phyloP scores from a whole-genome alignment of 305 asterid genomes.

The Petunia hybrid region DNA sequence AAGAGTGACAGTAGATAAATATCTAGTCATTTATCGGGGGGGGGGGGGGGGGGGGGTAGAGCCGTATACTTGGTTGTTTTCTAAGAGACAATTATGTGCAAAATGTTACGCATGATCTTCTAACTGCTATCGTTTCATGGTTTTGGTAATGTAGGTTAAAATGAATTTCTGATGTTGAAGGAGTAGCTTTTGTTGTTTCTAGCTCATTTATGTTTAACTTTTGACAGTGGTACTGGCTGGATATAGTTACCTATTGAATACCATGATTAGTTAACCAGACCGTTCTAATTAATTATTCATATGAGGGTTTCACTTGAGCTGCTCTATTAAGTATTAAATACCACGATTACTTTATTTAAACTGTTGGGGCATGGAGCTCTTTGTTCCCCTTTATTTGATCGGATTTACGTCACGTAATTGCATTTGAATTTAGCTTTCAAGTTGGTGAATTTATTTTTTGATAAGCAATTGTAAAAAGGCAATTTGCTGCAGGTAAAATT shows the following conservation, averaged over 20 bases:
- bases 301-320: conserved; percentile 5
- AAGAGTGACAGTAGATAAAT: not conserved
- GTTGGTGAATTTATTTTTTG: not conserved
- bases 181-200: not conserved
- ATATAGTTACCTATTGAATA: not conserved
- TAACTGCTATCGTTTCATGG: not conserved
- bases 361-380: not conserved
- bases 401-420: not conserved
- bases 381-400: not conserved
- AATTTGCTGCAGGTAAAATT: not conserved
- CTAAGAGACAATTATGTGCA: not conserved
- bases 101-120: not conserved
- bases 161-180: not conserved
- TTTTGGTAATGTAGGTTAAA: not conserved
- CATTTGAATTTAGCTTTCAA: not conserved
- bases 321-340: not conserved
- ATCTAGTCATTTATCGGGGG: not conserved
- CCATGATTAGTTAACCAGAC: not conserved
- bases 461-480: conserved; percentile 6
- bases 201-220: not conserved
- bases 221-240: not conserved
- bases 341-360: not conserved
- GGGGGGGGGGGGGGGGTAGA: not conserved
- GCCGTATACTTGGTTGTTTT: not conserved
- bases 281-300: not conserved